Conservation (phyloP, 257 asterid species). For the Echium plantagineum region DNA sequence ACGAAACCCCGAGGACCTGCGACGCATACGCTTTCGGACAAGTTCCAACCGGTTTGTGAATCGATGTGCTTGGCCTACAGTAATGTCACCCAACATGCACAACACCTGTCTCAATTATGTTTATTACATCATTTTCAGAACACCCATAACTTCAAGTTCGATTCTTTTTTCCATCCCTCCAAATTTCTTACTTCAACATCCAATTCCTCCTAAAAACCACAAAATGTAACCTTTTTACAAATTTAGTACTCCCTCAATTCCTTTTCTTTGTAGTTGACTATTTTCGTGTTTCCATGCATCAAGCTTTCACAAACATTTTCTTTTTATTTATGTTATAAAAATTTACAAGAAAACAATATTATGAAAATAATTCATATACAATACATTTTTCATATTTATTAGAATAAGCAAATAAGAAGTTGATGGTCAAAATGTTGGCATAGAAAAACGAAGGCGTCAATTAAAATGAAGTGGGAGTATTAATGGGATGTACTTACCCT, state of each 20-base stretch:
- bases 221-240: slow-evolving; percentile 7
- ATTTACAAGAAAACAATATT: not conserved
- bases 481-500: too few relatives aligned
- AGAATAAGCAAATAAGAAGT: too few relatives aligned
- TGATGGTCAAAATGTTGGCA: too few relatives aligned
- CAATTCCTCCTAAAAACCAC: not conserved
- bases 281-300: too few relatives aligned
- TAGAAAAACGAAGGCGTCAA: too few relatives aligned
- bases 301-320: too few relatives aligned
- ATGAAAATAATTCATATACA: too few relatives aligned
- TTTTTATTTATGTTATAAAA: too few relatives aligned
- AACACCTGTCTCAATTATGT: slow-evolving; percentile 43
- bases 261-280: too few relatives aligned
- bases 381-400: too few relatives aligned
- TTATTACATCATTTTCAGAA: not conserved
- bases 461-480: too few relatives aligned
- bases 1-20: slow-evolving; percentile 69
- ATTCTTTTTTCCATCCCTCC: not conserved
- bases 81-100: slow-evolving; percentile 95
- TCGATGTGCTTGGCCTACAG: slow-evolving; percentile 43
- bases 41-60: slow-evolving; percentile 83
- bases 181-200: not conserved
- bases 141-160: not conserved
- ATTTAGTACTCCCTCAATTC: not conserved
- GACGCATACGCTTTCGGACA: slow-evolving; percentile 74